A percentile compares a stretch with the other conserved stretches of the same genome.
Conservation (phyloP, 2,329 filamentous ascomycete species). For the Scolecobasidium constrictum region DNA sequence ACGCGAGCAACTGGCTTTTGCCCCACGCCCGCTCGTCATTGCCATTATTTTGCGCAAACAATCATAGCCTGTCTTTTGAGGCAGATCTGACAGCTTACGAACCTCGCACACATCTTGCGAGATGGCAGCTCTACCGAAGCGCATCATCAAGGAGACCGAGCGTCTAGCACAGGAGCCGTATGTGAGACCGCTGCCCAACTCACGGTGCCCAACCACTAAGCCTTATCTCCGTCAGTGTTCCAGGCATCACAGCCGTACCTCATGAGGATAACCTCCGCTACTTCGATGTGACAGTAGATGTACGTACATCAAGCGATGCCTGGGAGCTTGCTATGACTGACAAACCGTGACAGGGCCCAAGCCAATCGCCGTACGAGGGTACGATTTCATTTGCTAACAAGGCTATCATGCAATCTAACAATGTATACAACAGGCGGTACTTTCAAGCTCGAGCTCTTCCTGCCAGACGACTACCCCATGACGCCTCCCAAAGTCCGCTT, state of each 20-base stretch:
- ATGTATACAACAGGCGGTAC: conserved; percentile 59
- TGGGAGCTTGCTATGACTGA: too few relatives aligned
- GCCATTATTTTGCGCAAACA: too few relatives aligned
- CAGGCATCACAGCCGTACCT: conserved; percentile 88
- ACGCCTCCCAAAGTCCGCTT: conserved; percentile 97
- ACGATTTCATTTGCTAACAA: conserved; percentile 7
- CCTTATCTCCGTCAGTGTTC: conserved; percentile 51
- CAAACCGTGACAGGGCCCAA: too few relatives aligned
- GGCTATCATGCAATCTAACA: background rate
- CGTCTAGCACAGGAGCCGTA: conserved; percentile 94
- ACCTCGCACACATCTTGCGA: too few relatives aligned
- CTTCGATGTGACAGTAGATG: conserved; percentile 91
- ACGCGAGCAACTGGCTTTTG: too few relatives aligned
- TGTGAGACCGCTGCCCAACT: conserved; percentile 23
- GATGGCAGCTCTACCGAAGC: conserved; percentile 71
- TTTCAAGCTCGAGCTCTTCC: conserved; percentile 94
- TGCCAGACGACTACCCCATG: conserved; percentile 99
- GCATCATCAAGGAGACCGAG: conserved; percentile 98
- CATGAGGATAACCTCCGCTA: conserved; percentile 97
- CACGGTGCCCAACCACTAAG: conserved; percentile 1
- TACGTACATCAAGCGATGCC: too few relatives aligned
- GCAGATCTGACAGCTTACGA: too few relatives aligned
- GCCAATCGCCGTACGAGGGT: conserved; percentile 93
- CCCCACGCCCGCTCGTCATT: background rate
- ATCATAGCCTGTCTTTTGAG: too few relatives aligned